Conservation (phyloP, 1,139 yeast genomes). For the Magnusiomyces tetraspermus region DNA sequence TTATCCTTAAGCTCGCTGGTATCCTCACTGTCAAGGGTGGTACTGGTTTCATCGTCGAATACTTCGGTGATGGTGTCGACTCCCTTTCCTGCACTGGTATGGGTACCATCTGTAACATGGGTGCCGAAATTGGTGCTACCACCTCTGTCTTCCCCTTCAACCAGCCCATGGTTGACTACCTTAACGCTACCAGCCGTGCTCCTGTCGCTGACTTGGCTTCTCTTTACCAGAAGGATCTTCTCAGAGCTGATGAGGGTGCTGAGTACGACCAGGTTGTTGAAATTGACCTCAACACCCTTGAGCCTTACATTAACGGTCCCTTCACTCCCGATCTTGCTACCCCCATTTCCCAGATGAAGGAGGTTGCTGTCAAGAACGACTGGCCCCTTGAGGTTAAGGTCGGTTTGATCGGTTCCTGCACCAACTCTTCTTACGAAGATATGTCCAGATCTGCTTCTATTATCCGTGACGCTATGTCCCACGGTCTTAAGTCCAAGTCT, state of each 20-base stretch:
- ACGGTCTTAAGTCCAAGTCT: constrained; percentile 83
- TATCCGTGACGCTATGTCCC: constrained; percentile 72
- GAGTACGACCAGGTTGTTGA: constrained; percentile 78
- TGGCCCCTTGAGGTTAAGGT: constrained; percentile 68
- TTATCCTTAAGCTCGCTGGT: constrained; percentile 86
- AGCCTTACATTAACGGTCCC: constrained; percentile 91
- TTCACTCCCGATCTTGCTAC: constrained; percentile 92
- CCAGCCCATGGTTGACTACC: constrained; percentile 73
- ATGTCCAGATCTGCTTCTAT: constrained; percentile 91
- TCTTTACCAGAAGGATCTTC: constrained; percentile 62
- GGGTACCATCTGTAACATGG: constrained; percentile 97
- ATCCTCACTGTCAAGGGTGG: constrained; percentile 91
- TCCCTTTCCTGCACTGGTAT: constrained; percentile 90
- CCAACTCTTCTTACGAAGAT: constrained; percentile 95
- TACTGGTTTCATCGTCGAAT: constrained; percentile 90
- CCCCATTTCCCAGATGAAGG: constrained; percentile 64
- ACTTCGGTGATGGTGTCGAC: constrained; percentile 88
- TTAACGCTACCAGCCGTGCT: constrained; percentile 77
- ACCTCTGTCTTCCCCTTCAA: constrained; percentile 95
- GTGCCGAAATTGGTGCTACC: constrained; percentile 98
- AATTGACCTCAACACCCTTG: constrained; percentile 62
- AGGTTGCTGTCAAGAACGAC: constrained; percentile 50
- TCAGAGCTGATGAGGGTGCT: constrained; percentile 80
- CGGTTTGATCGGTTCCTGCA: constrained; percentile 95
- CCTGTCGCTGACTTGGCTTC: constrained; percentile 76